These are phyloP conservation scores for Uromyces viciae-fabae DNA, from an alignment of 1,284 basidiomycete genomes.

Conservation along the genomic window DNA sequence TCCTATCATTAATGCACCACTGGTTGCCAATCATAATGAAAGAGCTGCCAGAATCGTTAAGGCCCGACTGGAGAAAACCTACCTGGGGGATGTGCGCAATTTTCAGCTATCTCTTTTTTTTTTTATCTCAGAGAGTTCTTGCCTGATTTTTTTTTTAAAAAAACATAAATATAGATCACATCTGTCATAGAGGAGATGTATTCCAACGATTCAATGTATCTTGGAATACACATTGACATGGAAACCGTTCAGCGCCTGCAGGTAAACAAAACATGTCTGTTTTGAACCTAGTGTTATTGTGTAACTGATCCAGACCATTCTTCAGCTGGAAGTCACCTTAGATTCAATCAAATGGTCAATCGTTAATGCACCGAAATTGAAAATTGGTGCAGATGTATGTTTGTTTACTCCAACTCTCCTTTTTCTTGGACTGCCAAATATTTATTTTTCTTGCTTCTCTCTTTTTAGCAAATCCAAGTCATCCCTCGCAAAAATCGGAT, in stretches of 20 bases:
- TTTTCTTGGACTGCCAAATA: constrained; percentile 62
- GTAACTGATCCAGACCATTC: not conserved
- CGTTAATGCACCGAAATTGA: constrained; percentile 79
- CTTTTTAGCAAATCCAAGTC: constrained; percentile 45
- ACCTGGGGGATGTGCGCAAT: constrained; percentile 67
- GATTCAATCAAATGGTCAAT: constrained; percentile 93
- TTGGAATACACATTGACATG: constrained; percentile 87
- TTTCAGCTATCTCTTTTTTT: not conserved
- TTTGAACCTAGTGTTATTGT: not conserved
- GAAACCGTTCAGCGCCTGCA: constrained; percentile 85
- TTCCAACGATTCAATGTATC: constrained; percentile 85
- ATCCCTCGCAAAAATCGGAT: constrained; percentile 66
- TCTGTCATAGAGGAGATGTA: constrained; percentile 92
- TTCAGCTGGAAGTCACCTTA: constrained; percentile 74
- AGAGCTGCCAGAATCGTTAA: constrained; percentile 91
- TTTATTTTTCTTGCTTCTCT: constrained; percentile 61
- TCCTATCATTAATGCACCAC: constrained; percentile 93
- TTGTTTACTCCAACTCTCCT: not conserved
- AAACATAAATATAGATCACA: constrained; percentile 62
- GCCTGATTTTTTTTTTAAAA: not conserved
- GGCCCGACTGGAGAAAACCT: constrained; percentile 90
- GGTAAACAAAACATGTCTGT: constrained; percentile 47
- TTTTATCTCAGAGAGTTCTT: not conserved
- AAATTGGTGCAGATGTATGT: constrained; percentile 71
- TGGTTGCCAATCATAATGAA: constrained; percentile 69